Evolutionary conservation across 2,329 filamentous ascomycete species (phyloP).

Genomic region (Zymoseptoria tritici): DNA sequence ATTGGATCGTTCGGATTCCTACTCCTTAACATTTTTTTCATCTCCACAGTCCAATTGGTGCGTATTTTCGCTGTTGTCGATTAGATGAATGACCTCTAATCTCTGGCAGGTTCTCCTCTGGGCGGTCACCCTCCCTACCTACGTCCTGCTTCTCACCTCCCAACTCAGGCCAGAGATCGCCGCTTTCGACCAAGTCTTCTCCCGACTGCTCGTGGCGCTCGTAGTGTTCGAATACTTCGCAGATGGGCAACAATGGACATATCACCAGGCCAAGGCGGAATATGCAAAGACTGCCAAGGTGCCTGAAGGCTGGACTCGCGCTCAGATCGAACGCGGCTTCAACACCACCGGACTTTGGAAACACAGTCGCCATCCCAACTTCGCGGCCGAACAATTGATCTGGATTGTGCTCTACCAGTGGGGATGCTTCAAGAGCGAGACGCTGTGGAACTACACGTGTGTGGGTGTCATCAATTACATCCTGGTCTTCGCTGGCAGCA

Average conservation of each 20-base stretch:
- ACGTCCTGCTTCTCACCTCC: slow-evolving; percentile 66
- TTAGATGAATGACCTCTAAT: slow-evolving; percentile 3
- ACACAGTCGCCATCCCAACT: slow-evolving; percentile 89
- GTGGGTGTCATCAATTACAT: slow-evolving; percentile 63
- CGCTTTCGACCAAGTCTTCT: slow-evolving; percentile 51
- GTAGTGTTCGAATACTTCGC: slow-evolving; percentile 68
- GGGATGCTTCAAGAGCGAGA: slow-evolving; percentile 67
- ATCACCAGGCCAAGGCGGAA: slow-evolving; percentile 68
- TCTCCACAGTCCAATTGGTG: slow-evolving; percentile 65
- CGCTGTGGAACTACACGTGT: slow-evolving; percentile 70
- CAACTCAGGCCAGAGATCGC: slow-evolving; percentile 49
- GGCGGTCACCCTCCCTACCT: slow-evolving; percentile 70
- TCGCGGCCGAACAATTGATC: slow-evolving; percentile 81
- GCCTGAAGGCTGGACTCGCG: slow-evolving; percentile 50
- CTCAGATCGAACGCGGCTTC: slow-evolving; percentile 86
- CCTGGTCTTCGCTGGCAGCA: slow-evolving; percentile 81
- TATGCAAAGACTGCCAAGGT: slow-evolving; percentile 70
- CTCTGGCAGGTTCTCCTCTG: slow-evolving; percentile 61
- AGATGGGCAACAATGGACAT: slow-evolving; percentile 90
- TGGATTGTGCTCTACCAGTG: slow-evolving; percentile 88
- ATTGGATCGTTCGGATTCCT: slow-evolving; percentile 64
- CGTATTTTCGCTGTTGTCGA: slow-evolving; percentile 11
- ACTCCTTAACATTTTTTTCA: slow-evolving; percentile 83
- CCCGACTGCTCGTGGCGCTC: slow-evolving; percentile 48
- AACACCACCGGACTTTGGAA: slow-evolving; percentile 76